Conservation (phyloP, 1,284 basidiomycete genomes). For the Heterobasidion annosum region DNA sequence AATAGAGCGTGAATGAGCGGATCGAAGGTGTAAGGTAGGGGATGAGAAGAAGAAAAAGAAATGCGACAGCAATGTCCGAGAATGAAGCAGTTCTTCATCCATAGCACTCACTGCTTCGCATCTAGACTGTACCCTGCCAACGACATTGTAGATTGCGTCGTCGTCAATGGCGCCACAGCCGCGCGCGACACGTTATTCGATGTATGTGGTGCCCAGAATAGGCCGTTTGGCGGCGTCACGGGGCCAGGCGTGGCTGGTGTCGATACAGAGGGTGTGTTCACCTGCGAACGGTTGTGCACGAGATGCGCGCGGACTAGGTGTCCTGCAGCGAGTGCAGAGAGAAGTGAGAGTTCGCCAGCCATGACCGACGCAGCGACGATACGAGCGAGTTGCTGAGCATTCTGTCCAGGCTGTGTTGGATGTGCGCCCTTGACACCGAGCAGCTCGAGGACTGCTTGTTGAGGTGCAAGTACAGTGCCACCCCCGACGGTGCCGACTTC, state of each 20-base stretch:
- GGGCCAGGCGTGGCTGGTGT: constrained; percentile 54
- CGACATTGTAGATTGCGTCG: constrained; percentile 9
- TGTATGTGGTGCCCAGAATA: constrained; percentile 10
- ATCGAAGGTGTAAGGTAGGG: neutral
- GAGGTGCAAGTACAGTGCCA: constrained; percentile 86
- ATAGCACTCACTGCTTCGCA: constrained; percentile 8
- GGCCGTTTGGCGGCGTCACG: constrained; percentile 11
- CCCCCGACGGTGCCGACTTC: constrained; percentile 97
- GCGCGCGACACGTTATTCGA: constrained; percentile 5
- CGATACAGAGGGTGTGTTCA: constrained; percentile 57
- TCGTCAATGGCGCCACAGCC: constrained; percentile 4
- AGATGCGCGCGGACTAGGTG: constrained; percentile 88
- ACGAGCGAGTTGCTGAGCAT: constrained; percentile 81
- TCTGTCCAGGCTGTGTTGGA: constrained; percentile 73
- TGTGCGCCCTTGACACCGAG: constrained; percentile 87
- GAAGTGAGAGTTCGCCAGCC: constrained; percentile 88
- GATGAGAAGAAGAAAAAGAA: neutral
- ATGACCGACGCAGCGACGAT: constrained; percentile 87
- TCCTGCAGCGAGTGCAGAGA: constrained; percentile 87
- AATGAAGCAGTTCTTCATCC: neutral
- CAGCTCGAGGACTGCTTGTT: constrained; percentile 87
- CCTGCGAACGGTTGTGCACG: constrained; percentile 71
- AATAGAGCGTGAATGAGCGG: neutral
- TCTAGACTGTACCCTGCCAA: constrained; percentile 12
- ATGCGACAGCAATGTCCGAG: neutral